phyloP scores from a whole-genome alignment of 2,329 filamentous ascomycete genomes.

The Exophiala sideris region DNA sequence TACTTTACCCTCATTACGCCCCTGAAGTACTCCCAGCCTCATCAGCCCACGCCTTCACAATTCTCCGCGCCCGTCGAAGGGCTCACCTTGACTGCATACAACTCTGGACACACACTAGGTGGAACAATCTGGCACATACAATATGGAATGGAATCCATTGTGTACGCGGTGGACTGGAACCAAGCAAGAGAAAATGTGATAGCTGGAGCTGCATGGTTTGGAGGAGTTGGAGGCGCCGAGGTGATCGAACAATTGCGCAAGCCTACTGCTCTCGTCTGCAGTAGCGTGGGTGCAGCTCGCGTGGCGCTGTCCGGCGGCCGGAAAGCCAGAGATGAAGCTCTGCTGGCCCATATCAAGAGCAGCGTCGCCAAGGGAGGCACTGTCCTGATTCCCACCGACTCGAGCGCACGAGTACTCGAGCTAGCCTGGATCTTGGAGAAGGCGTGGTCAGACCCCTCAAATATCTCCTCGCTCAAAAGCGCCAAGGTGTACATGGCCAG shows the following conservation, averaged over 20 bases:
- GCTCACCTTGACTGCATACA: conserved; percentile 92
- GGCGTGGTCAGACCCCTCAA: conserved; percentile 68
- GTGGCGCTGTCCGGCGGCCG: conserved; percentile 68
- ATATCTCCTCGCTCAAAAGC: conserved; percentile 49
- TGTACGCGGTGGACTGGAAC: conserved; percentile 98
- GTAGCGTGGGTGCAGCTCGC: conserved; percentile 73
- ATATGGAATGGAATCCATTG: conserved; percentile 91
- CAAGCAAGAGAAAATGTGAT: conserved; percentile 95
- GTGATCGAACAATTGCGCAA: conserved; percentile 92
- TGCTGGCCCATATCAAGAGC: conserved; percentile 76
- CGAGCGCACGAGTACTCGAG: conserved; percentile 89
- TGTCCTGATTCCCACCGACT: conserved; percentile 90
- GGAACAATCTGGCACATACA: conserved; percentile 99
- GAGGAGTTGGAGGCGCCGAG: conserved; percentile 76
- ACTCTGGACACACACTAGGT: conserved; percentile 90
- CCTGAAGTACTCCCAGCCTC: conserved; percentile 94
- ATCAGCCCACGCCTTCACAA: conserved; percentile 80
- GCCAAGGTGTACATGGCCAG: conserved; percentile 75
- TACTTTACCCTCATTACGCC: conserved; percentile 91
- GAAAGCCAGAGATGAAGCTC: conserved; percentile 77
- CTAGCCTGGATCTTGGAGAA: conserved; percentile 89
- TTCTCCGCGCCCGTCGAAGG: conserved; percentile 87
- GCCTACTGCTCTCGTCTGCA: conserved; percentile 90
- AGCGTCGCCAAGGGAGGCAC: conserved; percentile 81
- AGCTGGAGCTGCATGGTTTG: conserved; percentile 88